Base-by-base conservation (phyloP, 768 basidiomycete species). In the Boletus rubroflammeus region DNA sequence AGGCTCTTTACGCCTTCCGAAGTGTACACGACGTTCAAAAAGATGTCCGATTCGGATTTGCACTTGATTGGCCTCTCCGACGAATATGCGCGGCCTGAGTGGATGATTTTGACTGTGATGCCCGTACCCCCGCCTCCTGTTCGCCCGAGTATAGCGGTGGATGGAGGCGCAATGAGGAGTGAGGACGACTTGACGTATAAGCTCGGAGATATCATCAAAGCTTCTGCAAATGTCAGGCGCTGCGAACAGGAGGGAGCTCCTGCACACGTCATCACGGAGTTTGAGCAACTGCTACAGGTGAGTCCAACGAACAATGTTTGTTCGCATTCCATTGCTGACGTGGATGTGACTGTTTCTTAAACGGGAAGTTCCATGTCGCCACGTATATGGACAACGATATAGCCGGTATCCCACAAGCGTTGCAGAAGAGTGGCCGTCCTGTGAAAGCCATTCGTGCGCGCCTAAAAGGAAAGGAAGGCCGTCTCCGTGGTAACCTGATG, bases 331-430 rank as follows among this genome's bases (percentile, higher is more conserved):
- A 11, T 45, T 50, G 28, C 36, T 51, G 44, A 56, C 29, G 5
- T 35, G 7, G 8, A 6, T 49, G 36, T 50, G 28, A 44, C 46
- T 32, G 13, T 4, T 25, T 39, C 23, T 15, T 36, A 19, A 32
- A 38, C 23, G 41, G 61, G 0, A 38, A 97, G 93, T 99, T 95
- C 69, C 97, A 99, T 67, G 94, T 98, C 56, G 97, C 97, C 3
- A 98, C 97, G 0, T 99, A 98, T 69, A 99, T 99, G 96, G 97
- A 99, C 68, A 99, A 99, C 67, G 95, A 98, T 67, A 95, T 98
- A 54, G 94, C 97, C 32, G 97, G 97, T 42, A 92, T 98, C 34
- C 97, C 97, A 1, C 96, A 98, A 66, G 94, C 97, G 2, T 75
- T 96, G 61, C 97, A 98, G 66, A 98, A 98, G 72, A 95, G 93